phyloP scores from a whole-genome alignment of 306 rosid species.

The Delonix regia region DNA sequence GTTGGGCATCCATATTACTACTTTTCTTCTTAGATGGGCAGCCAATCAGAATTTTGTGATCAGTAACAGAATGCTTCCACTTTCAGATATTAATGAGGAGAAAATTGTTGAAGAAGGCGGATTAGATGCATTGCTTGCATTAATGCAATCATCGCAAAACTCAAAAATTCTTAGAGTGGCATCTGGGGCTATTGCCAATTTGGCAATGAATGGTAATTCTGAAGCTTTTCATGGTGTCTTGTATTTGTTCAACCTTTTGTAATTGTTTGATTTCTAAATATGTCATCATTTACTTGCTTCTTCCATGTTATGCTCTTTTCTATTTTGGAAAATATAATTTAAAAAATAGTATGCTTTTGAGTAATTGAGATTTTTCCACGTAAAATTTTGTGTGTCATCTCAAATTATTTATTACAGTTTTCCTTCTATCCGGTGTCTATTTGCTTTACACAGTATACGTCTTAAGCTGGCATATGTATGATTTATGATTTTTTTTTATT shows the following conservation, averaged over 20 bases:
- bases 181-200: slow-evolving; percentile 77
- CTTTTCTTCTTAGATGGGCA: not conserved
- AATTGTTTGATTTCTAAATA: not conserved
- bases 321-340: not conserved
- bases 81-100: slow-evolving; percentile 67
- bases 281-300: not conserved
- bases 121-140: slow-evolving; percentile 61
- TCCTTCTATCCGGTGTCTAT: no score
- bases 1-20: not conserved
- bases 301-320: not conserved
- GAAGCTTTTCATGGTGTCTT: not conserved
- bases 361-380: no score
- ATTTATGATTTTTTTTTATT: not conserved
- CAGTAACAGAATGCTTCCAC: slow-evolving; percentile 8
- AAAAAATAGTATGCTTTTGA: not conserved
- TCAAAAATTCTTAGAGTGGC: slow-evolving; percentile 71
- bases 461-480: not conserved
- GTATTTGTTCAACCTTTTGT: not conserved
- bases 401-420: no score
- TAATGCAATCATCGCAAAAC: slow-evolving; percentile 60
- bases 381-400: no score
- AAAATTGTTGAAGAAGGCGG: slow-evolving; percentile 77
- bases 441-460: not conserved
- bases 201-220: slow-evolving; percentile 74
- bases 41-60: not conserved